Evolutionary conservation across 495 filamentous ascomycete species (phyloP).

Genomic region (Aspergillus coremiiformis): DNA sequence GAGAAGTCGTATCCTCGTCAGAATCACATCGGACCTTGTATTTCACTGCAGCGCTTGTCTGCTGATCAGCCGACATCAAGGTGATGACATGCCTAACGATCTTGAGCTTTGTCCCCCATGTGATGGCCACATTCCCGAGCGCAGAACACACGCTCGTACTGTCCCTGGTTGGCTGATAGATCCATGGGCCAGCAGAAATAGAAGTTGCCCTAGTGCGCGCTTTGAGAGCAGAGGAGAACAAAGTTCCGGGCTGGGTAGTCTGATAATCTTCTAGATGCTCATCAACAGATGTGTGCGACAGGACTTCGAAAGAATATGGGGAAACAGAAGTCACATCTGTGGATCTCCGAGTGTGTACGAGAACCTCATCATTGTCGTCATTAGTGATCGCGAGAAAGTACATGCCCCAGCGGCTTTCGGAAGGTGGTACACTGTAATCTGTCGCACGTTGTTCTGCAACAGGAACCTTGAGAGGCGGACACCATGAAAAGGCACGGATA

Average conservation of each 20-base stretch:
- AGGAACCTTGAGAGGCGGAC: constrained; percentile 26
- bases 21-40: constrained; percentile 8
- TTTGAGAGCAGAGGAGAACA: constrained; percentile 24
- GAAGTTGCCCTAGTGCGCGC: constrained; percentile 16
- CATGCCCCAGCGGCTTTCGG: constrained; percentile 37
- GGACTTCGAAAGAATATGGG: constrained; percentile 19
- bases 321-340: background rate
- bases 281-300: constrained; percentile 18
- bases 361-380: constrained; percentile 36
- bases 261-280: constrained; percentile 8
- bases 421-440: constrained; percentile 1
- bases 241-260: constrained; percentile 18
- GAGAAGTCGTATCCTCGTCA: constrained; percentile 13
- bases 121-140: constrained; percentile 21
- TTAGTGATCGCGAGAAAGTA: constrained; percentile 31
- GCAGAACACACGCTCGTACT: constrained; percentile 8
- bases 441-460: background rate
- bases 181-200: constrained; percentile 36
- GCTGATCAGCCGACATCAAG: constrained; percentile 1
- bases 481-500: constrained; percentile 40
- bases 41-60: background rate
- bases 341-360: constrained; percentile 18
- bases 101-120: constrained; percentile 25
- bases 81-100: constrained; percentile 23
- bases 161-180: constrained; percentile 1